Evolutionary conservation across 192 early-diverging fungal species (phyloP).

Genomic region (Coemansia guatemalensis): DNA sequence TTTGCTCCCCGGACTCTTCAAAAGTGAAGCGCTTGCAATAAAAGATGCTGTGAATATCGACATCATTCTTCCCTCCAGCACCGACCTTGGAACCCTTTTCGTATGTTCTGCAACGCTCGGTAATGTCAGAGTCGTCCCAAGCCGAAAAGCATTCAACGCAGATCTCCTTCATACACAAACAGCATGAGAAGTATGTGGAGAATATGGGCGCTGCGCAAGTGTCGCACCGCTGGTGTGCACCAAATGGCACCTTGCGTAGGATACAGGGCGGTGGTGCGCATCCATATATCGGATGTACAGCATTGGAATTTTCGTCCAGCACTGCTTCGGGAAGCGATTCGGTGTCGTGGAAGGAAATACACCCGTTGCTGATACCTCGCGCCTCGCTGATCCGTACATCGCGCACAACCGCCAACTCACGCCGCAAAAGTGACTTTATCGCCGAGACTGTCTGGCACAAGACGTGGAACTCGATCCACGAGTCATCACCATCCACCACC

Average conservation of each 20-base stretch:
- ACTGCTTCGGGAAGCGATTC: slow-evolving; percentile 6
- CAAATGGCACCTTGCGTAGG: slow-evolving; percentile 29
- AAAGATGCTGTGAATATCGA: slow-evolving; percentile 4
- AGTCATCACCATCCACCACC: slow-evolving; percentile 18
- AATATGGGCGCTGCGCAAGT: slow-evolving; percentile 34
- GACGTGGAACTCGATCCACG: slow-evolving; percentile 36
- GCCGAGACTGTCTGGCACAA: slow-evolving; percentile 33
- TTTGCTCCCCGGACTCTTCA: slow-evolving; percentile 9
- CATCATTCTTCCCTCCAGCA: neutral
- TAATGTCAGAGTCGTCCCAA: slow-evolving; percentile 30
- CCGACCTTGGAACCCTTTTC: slow-evolving; percentile 12
- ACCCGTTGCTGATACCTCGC: slow-evolving; percentile 4
- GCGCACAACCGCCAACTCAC: slow-evolving; percentile 39
- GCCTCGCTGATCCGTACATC: slow-evolving; percentile 14
- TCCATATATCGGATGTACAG: slow-evolving; percentile 28
- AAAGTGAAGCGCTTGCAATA: slow-evolving; percentile 22
- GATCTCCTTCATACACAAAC: slow-evolving; percentile 31
- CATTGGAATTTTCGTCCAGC: slow-evolving; percentile 5
- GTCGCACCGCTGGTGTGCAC: slow-evolving; percentile 28
- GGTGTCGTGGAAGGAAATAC: slow-evolving; percentile 15
- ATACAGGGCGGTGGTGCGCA: slow-evolving; percentile 34
- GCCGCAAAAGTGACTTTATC: slow-evolving; percentile 35
- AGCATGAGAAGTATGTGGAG: slow-evolving; percentile 39
- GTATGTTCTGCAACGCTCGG: slow-evolving; percentile 1
- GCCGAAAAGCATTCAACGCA: slow-evolving; percentile 28